These are phyloP conservation scores for Neonectria punicea DNA, from an alignment of 2,329 filamentous ascomycete genomes.

Conservation along the genomic window DNA sequence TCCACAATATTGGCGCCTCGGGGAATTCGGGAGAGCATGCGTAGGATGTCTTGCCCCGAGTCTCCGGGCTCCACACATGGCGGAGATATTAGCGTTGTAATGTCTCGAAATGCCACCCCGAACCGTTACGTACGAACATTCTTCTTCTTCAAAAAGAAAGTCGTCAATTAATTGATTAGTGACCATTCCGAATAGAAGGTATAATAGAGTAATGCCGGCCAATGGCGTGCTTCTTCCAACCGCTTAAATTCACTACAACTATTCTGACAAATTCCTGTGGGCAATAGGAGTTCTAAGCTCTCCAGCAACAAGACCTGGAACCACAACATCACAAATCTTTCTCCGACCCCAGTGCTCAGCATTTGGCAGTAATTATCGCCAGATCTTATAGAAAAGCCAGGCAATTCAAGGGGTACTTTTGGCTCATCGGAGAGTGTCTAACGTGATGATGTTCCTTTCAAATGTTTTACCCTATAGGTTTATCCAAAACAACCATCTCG, in stretches of 20 bases:
- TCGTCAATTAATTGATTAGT: background rate
- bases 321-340: too few relatives aligned
- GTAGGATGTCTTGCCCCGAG: background rate
- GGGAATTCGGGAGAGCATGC: background rate
- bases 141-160: background rate
- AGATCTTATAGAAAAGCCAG: background rate
- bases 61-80: background rate
- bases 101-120: background rate
- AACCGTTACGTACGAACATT: background rate
- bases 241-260: background rate
- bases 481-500: too few relatives aligned
- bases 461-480: background rate
- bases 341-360: background rate
- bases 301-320: background rate
- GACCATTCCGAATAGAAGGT: background rate
- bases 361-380: background rate
- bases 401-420: too few relatives aligned
- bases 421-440: too few relatives aligned
- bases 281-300: background rate
- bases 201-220: too few relatives aligned
- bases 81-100: background rate
- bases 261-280: background rate
- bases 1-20: background rate
- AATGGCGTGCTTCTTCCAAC: too few relatives aligned
- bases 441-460: background rate